These are phyloP conservation scores for Misopates orontium DNA, from an alignment of 257 asterid species.

Conservation along the genomic window DNA sequence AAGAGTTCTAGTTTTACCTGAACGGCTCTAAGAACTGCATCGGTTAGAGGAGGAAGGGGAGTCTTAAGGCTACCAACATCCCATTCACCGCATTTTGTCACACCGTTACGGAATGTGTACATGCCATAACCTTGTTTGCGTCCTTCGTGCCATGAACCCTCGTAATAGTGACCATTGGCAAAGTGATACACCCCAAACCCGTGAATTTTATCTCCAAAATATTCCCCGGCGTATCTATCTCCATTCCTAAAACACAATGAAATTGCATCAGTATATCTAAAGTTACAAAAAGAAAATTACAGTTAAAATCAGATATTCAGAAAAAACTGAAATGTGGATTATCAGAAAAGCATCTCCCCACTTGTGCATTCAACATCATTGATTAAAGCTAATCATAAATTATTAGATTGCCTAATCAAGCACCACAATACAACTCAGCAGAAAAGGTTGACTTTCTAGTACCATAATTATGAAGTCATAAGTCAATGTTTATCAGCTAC, in stretches of 20 bases:
- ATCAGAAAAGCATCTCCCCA: conserved; percentile 4
- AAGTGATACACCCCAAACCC: conserved; percentile 69
- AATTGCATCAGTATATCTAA: not conserved
- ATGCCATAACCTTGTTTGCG: conserved; percentile 69
- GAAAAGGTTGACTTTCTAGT: conserved; percentile 6
- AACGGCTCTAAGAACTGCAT: conserved; percentile 49
- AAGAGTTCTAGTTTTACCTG: conserved; percentile 35
- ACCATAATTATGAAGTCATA: conserved; percentile 3
- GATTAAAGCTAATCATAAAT: conserved; percentile 13
- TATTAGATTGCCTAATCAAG: conserved; percentile 24
- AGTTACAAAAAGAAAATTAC: no score
- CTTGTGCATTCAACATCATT: conserved; percentile 20
- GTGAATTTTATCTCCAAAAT: conserved; percentile 67
- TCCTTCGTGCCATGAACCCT: conserved; percentile 82
- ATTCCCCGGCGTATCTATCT: conserved; percentile 66
- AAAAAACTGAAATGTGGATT: no score
- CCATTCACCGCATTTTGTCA: conserved; percentile 64
- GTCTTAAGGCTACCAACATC: conserved; percentile 48
- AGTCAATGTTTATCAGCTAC: conserved; percentile 12
- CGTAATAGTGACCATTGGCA: conserved; percentile 67
- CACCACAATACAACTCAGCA: conserved; percentile 25
- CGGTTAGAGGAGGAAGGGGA: conserved; percentile 33
- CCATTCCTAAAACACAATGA: conserved; percentile 46
- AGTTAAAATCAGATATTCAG: no score
- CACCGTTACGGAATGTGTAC: conserved; percentile 59